phyloP scores from a whole-genome alignment of 2,329 filamentous ascomycete species.

The Aureobasidium sp. region DNA sequence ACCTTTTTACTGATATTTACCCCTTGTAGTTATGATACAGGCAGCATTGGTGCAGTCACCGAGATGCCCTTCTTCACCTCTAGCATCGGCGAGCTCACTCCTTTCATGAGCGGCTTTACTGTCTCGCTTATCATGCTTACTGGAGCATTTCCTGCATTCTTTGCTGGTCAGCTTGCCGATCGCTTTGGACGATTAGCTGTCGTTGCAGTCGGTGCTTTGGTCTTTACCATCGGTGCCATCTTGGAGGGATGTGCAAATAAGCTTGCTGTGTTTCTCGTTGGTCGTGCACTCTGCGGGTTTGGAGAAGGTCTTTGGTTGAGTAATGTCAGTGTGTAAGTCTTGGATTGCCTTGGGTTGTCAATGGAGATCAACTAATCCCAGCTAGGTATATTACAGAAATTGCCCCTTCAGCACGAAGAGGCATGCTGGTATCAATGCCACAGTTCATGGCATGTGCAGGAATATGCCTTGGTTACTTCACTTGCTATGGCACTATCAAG shows the following conservation, averaged over 20 bases:
- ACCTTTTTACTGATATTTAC: not conserved
- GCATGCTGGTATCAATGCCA: conserved; percentile 20
- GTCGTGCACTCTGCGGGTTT: conserved; percentile 50
- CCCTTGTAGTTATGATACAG: conserved; percentile 41
- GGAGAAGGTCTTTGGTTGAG: conserved; percentile 54
- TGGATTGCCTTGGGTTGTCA: not conserved
- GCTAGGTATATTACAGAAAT: conserved; percentile 53
- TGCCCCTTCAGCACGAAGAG: conserved; percentile 43
- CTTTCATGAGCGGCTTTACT: conserved; percentile 50
- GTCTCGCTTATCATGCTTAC: conserved; percentile 55
- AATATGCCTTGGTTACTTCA: conserved; percentile 53
- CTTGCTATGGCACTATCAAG: conserved; percentile 49
- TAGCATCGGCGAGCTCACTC: conserved; percentile 45
- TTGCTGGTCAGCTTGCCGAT: conserved; percentile 53
- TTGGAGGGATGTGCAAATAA: conserved; percentile 45
- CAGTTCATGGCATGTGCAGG: conserved; percentile 34
- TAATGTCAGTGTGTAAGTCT: conserved; percentile 45
- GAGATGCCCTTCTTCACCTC: conserved; percentile 48
- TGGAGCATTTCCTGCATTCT: conserved; percentile 48
- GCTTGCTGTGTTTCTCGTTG: conserved; percentile 49
- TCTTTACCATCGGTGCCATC: conserved; percentile 49
- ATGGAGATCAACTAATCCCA: not conserved
- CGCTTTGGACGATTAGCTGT: conserved; percentile 44
- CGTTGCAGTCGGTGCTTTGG: conserved; percentile 44
- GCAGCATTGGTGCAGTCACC: conserved; percentile 54